Percentiles rank a stretch among this genome's conserved stretches.
These are phyloP conservation scores for Sarocladiaceae sp. DNA, from an alignment of 2,329 filamentous ascomycete genomes.

Conservation along the genomic window DNA sequence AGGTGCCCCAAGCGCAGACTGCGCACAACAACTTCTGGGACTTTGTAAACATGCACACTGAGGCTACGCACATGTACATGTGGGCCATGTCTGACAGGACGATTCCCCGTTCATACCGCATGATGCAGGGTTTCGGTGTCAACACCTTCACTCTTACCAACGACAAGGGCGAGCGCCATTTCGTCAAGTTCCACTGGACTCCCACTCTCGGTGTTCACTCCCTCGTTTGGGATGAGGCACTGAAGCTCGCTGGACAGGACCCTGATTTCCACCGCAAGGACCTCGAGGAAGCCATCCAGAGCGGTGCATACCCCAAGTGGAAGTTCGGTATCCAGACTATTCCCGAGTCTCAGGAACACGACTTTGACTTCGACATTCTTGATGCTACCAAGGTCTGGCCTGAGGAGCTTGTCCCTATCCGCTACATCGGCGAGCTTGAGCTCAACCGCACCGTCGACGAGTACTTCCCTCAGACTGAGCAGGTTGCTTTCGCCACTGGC, in stretches of 20 bases:
- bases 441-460: conserved; percentile 78
- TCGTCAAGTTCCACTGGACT: conserved; percentile 76
- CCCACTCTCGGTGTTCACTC: conserved; percentile 73
- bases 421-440: conserved; percentile 75
- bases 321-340: conserved; percentile 79
- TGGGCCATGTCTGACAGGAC: conserved; percentile 63
- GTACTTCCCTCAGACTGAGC: conserved; percentile 78
- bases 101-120: conserved; percentile 71
- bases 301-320: conserved; percentile 69
- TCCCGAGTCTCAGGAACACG: conserved; percentile 64
- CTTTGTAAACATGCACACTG: conserved; percentile 62
- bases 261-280: conserved; percentile 82
- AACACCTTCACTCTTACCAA: conserved; percentile 73
- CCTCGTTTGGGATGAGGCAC: conserved; percentile 73
- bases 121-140: conserved; percentile 85
- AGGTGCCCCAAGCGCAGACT: conserved; percentile 65
- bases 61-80: conserved; percentile 60
- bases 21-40: conserved; percentile 57
- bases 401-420: conserved; percentile 68
- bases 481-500: conserved; percentile 76
- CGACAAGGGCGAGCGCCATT: conserved; percentile 61
- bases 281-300: conserved; percentile 67
- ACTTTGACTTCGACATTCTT: conserved; percentile 82
- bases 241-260: conserved; percentile 71
- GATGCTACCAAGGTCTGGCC: conserved; percentile 87